Percentiles rank a stretch among this genome's conserved stretches.
Evolutionary conservation across 192 early-diverging fungal species (phyloP).

Genomic region (Coemansia sp.): DNA sequence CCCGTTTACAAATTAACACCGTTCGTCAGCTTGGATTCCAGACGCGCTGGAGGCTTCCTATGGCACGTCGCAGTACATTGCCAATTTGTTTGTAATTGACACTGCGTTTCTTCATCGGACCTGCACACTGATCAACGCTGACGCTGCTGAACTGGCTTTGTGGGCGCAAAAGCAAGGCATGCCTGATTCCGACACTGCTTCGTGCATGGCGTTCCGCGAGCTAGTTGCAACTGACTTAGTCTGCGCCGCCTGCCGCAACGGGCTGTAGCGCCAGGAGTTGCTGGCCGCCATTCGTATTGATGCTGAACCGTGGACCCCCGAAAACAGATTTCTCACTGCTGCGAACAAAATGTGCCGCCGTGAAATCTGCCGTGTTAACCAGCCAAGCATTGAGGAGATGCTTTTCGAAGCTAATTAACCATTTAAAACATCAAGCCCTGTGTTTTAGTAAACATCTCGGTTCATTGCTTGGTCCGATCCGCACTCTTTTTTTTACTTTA

Average conservation of each 20-base stretch:
- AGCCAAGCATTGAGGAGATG: constrained; percentile 17
- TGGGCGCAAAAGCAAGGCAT: not conserved
- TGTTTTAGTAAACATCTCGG: no score
- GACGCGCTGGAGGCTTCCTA: constrained; percentile 93
- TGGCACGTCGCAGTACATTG: constrained; percentile 67
- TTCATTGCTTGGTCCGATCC: no score
- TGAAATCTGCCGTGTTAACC: constrained; percentile 68
- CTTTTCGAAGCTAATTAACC: not conserved
- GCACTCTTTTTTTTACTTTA: no score
- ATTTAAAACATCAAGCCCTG: no score
- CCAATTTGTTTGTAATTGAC: constrained; percentile 75
- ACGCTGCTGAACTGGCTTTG: constrained; percentile 12
- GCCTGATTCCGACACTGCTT: not conserved
- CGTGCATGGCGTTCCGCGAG: not conserved
- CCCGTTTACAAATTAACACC: no score
- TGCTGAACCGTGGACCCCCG: constrained; percentile 88
- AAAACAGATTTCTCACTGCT: constrained; percentile 84
- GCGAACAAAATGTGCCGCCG: constrained; percentile 88
- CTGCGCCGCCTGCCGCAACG: constrained; percentile 59
- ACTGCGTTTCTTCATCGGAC: constrained; percentile 68
- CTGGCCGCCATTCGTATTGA: constrained; percentile 65
- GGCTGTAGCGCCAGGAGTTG: constrained; percentile 73
- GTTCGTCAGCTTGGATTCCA: no score
- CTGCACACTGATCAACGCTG: constrained; percentile 73
- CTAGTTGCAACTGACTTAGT: constrained; percentile 16